Evolutionary conservation across 345 rosid genomes (phyloP).

Genomic region (Balakata baccata): DNA sequence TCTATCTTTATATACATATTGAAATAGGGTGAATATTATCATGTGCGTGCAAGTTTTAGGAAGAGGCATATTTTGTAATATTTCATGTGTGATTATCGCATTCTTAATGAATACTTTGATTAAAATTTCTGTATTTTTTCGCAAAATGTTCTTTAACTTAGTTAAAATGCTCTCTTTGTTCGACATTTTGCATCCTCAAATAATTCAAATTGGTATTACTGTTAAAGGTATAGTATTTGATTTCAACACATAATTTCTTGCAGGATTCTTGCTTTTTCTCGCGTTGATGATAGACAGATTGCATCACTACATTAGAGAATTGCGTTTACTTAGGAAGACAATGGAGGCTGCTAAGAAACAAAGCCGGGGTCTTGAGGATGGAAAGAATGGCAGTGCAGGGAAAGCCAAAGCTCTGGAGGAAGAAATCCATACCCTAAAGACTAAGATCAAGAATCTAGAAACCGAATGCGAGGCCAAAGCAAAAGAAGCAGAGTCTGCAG

Average conservation of each 20-base stretch:
- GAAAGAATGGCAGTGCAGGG: slow-evolving; percentile 41
- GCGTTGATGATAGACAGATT: slow-evolving; percentile 78
- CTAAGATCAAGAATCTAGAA: slow-evolving; percentile 51
- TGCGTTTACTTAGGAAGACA: slow-evolving; percentile 64
- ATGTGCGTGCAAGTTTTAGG: too few relatives aligned
- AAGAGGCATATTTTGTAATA: too few relatives aligned
- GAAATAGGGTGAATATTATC: too few relatives aligned
- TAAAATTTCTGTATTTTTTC: neutral
- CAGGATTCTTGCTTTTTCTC: slow-evolving; percentile 80
- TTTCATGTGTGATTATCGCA: too few relatives aligned
- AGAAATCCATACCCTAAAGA: slow-evolving; percentile 41
- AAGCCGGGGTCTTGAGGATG: slow-evolving; percentile 54
- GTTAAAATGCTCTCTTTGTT: neutral
- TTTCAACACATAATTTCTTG: slow-evolving; percentile 1
- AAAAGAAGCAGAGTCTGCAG: slow-evolving; percentile 52
- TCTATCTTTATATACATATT: too few relatives aligned
- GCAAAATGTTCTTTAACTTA: neutral
- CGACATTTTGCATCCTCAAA: neutral
- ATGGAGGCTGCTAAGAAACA: slow-evolving; percentile 78
- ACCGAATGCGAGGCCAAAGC: slow-evolving; percentile 46
- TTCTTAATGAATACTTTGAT: too few relatives aligned
- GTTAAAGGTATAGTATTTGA: neutral
- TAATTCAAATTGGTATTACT: neutral
- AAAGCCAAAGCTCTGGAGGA: slow-evolving; percentile 47
- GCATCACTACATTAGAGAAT: slow-evolving; percentile 85